phyloP scores from a whole-genome alignment of 345 rosid genomes.

The Raphanus raphanistrum region DNA sequence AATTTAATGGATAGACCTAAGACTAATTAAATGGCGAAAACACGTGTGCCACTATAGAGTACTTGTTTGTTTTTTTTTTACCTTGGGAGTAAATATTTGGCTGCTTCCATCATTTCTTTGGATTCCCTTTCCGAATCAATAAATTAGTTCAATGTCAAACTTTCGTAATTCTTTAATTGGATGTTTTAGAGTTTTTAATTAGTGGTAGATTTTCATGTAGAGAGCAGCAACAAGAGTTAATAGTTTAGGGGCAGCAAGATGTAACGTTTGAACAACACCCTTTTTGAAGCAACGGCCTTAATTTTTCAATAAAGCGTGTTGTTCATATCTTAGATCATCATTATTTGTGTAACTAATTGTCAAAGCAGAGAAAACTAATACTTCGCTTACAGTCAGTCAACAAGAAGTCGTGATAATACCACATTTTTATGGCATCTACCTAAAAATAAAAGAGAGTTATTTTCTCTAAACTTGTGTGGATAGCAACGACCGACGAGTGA shows the following conservation, averaged over 20 bases:
- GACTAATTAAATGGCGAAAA: neutral
- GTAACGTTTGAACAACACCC: neutral
- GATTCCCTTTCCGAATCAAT: conserved; percentile 27
- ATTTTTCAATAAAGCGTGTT: neutral
- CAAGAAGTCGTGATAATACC: neutral
- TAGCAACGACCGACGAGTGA: conserved; percentile 13
- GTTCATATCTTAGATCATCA: conserved; percentile 10
- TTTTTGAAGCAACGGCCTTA: neutral
- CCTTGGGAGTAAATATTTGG: conserved; percentile 29
- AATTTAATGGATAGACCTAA: neutral
- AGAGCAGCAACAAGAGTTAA: neutral
- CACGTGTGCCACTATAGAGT: conserved; percentile 28
- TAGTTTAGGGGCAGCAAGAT: neutral
- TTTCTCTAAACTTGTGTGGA: neutral
- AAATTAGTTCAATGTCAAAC: neutral
- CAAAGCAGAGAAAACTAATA: neutral
- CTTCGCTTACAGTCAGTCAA: neutral
- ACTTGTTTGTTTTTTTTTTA: conserved; percentile 8
- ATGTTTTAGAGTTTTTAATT: neutral
- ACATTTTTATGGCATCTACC: neutral
- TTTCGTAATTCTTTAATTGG: neutral
- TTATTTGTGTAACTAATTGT: neutral
- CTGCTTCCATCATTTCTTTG: conserved; percentile 34
- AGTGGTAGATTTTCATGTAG: neutral
- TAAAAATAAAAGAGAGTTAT: neutral